Base-by-base conservation (phyloP, 2,329 filamentous ascomycete genomes). In the Nothomitra cinnamomea region DNA sequence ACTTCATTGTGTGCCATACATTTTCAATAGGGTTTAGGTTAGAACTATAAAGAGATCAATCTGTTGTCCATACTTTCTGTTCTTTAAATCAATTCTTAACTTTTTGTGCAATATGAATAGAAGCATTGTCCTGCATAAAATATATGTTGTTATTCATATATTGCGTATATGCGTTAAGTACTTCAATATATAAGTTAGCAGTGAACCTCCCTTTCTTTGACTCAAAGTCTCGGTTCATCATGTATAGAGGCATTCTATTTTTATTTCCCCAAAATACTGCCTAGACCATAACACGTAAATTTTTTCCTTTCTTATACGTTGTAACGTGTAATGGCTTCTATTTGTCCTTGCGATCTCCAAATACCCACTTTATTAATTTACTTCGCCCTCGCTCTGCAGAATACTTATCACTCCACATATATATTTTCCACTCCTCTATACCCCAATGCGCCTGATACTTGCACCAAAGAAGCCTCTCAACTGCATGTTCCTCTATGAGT, bases 21-120 rank as follows among this genome's bases (percentile, higher is more conserved):
- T 63, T 54, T 54, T 65, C 56, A 57, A 65, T 64, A 22, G 56
- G 61, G 51, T 64, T 63, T n/a, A 64, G 56, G 57, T 64, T 58
- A 36, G 58, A 59, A 48, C 43, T 57, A 41, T 61, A 62, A 2
- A 56, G 53, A 15, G 56, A 59, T 58, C 56, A 63, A 42, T 59
- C 41, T 6, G 62, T 56, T 2, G 57, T 24, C 2, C 24, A 15
- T 49, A 64, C 60, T 2, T 54, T 41, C n/a, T 58, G 25, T 17
- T 48, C 36, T 51, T 43, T 6, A 43, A 63, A 56, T 40, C 47
- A 61, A 28, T 60, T 48, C 2, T 22, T 21, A 15, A 56, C n/a
- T 54, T 3, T 25, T 47, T 6, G 52, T 6, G 55, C 53, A 22
- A 32, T 59, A 58, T 64, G 51, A 19, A 61, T 60, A 35, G 49